These are phyloP conservation scores for Cutaneotrichosporon spelunceum DNA, from an alignment of 1,284 basidiomycete species.

Conservation along the genomic window DNA sequence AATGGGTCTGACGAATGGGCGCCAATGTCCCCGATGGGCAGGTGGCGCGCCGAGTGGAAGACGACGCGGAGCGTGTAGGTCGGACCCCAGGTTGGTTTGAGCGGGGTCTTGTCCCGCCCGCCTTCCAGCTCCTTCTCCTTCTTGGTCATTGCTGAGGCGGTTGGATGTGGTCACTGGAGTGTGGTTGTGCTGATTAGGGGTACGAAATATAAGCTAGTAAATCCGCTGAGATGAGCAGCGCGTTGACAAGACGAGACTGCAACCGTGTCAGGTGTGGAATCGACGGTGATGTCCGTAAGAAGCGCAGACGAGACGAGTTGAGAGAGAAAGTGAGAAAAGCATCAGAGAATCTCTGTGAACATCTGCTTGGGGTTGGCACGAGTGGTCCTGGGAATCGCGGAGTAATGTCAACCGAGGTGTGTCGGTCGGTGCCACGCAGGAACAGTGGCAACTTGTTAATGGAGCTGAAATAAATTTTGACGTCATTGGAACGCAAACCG, in stretches of 20 bases:
- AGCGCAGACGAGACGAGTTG: not conserved
- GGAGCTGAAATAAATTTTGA: no score
- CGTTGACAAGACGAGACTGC: no score
- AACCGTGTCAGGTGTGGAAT: no score
- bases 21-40: slow-evolving; percentile 53
- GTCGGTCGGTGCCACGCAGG: no score
- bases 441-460: no score
- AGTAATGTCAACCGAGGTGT: no score
- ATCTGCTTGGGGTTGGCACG: no score
- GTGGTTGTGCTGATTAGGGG: not conserved
- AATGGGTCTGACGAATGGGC: slow-evolving; percentile 54
- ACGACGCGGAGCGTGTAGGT: slow-evolving; percentile 54
- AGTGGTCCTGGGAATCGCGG: not conserved
- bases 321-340: not conserved
- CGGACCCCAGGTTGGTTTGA: slow-evolving; percentile 19
- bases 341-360: not conserved
- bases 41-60: slow-evolving; percentile 52
- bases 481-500: no score
- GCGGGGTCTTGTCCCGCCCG: slow-evolving; percentile 13
- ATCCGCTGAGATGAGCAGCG: no score
- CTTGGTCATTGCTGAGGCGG: slow-evolving; percentile 5
- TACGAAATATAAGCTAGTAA: no score
- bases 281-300: no score
- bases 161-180: not conserved
- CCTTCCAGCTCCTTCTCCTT: slow-evolving; percentile 16